Evolutionary conservation across 345 rosid species (phyloP).

Genomic region (Citrus mangshanensis): DNA sequence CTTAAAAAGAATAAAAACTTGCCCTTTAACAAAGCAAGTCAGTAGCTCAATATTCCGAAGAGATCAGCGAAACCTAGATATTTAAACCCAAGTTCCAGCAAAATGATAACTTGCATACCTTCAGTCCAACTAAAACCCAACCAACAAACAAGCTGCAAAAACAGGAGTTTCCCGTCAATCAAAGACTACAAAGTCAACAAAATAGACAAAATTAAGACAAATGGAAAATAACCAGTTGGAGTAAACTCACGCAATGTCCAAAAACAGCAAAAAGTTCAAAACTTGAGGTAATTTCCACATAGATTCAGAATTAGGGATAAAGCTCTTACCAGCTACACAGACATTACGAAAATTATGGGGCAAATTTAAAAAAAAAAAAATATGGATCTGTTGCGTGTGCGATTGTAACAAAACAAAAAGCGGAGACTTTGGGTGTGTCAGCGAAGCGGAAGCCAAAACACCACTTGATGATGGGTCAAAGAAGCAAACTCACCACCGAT

Average conservation of each 20-base stretch:
- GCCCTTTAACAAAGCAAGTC: slow-evolving; percentile 4
- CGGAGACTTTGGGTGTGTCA: slow-evolving; percentile 6
- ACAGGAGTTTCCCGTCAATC: slow-evolving; percentile 10
- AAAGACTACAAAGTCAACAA: slow-evolving; percentile 9
- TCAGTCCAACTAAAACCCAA: slow-evolving; percentile 50
- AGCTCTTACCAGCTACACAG: slow-evolving; percentile 17
- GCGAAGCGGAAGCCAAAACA: background rate
- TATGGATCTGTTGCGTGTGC: background rate
- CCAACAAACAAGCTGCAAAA: slow-evolving; percentile 38
- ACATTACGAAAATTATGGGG: slow-evolving; percentile 9
- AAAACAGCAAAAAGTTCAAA: slow-evolving; percentile 12
- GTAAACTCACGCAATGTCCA: slow-evolving; percentile 10
- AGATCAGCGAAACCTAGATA: slow-evolving; percentile 16
- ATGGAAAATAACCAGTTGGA: slow-evolving; percentile 15
- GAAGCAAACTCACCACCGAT: background rate
- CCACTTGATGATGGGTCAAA: background rate
- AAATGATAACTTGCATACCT: slow-evolving; percentile 42
- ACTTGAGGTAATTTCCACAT: slow-evolving; percentile 14
- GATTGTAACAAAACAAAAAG: background rate
- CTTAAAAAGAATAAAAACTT: slow-evolving; percentile 8
- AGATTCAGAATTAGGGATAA: background rate
- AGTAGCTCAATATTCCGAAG: slow-evolving; percentile 1
- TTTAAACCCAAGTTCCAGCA: slow-evolving; percentile 25
- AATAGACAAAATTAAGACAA: slow-evolving; percentile 19
- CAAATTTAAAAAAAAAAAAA: background rate